Percentiles rank a stretch among this genome's conserved stretches.
Evolutionary conservation across 108 stramenopile species (phyloP).

Genomic region (Nannochloropsis gaditana): DNA sequence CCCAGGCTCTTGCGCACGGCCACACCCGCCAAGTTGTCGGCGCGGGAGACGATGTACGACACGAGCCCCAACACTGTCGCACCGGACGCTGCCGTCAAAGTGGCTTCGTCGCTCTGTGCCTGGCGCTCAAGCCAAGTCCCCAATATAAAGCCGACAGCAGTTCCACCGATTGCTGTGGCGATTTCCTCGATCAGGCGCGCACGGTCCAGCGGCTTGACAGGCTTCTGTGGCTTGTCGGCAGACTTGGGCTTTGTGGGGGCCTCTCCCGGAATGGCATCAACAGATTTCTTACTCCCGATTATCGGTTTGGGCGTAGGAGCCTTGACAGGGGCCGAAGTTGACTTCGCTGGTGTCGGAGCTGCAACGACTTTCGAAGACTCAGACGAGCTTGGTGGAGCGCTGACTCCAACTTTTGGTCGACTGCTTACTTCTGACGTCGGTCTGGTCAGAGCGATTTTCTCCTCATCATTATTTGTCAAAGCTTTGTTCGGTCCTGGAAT

Average conservation of each 20-base stretch:
- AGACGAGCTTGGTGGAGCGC: too few species aligned
- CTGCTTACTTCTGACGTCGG: too few species aligned
- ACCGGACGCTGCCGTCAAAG: not conserved
- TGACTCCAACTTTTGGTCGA: too few species aligned
- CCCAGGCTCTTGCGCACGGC: not conserved
- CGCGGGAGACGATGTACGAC: slow-evolving; percentile 5
- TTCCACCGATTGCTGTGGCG: not conserved
- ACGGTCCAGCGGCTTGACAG: not conserved
- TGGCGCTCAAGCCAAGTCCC: not conserved
- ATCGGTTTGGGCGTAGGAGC: not conserved
- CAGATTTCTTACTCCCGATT: not conserved
- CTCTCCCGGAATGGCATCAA: not conserved
- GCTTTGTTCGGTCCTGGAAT: too few species aligned
- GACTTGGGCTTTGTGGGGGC: not conserved
- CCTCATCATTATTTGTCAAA: too few species aligned
- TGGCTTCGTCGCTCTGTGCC: not conserved
- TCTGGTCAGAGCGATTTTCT: too few species aligned
- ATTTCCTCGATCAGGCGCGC: not conserved
- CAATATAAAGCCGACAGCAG: not conserved
- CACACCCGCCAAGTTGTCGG: slow-evolving; percentile 7
- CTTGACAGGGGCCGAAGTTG: not conserved
- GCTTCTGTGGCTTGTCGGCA: not conserved
- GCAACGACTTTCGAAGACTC: not conserved
- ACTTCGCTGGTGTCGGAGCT: not conserved
- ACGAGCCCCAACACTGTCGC: slow-evolving; percentile 2